Conservation (phyloP, 1,139 yeast genomes). For the Suhomyces taliae region DNA sequence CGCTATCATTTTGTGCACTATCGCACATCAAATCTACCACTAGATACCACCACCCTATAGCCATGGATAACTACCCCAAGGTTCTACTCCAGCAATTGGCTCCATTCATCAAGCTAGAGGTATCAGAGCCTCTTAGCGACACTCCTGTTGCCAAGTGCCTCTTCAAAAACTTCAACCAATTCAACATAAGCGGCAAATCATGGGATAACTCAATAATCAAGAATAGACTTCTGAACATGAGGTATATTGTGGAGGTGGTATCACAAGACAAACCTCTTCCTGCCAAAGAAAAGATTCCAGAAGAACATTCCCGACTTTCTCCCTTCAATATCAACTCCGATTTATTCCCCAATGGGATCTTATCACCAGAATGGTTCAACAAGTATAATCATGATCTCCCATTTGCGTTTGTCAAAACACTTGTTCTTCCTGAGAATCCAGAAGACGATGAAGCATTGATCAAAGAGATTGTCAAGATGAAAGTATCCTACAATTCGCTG, state of each 20-base stretch:
- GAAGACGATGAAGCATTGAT: conserved; percentile 20
- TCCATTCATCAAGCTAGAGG: conserved; percentile 26
- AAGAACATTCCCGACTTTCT: conserved; percentile 31
- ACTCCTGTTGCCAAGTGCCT: conserved; percentile 3
- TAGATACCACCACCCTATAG: neutral
- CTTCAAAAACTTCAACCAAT: conserved; percentile 9
- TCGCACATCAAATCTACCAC: neutral
- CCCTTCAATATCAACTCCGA: conserved; percentile 41
- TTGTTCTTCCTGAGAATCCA: conserved; percentile 18
- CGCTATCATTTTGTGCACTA: neutral
- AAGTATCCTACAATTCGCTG: conserved; percentile 17
- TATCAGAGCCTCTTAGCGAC: neutral
- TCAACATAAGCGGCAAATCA: conserved; percentile 21
- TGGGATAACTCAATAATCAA: conserved; percentile 46
- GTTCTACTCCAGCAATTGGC: conserved; percentile 33
- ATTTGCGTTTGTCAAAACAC: conserved; percentile 30
- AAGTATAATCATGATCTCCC: conserved; percentile 37
- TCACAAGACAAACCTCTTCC: conserved; percentile 1
- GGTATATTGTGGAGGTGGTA: conserved; percentile 28
- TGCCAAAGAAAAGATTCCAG: conserved; percentile 1
- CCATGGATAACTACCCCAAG: conserved; percentile 35
- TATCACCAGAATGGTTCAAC: conserved; percentile 36
- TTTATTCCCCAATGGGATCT: conserved; percentile 45
- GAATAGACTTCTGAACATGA: conserved; percentile 37
- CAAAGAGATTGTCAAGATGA: conserved; percentile 19